Conservation (phyloP, 345 rosid species). For the Eucalyptus tenuipes region DNA sequence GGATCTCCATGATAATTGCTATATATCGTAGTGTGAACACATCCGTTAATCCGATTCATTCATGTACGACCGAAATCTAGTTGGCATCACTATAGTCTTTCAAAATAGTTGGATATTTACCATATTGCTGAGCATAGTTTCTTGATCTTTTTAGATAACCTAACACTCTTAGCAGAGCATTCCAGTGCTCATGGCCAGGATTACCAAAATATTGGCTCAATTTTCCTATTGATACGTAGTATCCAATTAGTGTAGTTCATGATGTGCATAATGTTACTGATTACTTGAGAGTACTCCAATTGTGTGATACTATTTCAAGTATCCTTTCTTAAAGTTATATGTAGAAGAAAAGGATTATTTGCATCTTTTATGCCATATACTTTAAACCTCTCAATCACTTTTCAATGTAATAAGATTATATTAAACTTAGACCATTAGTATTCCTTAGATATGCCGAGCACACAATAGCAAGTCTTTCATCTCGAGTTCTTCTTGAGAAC, state of each 20-base stretch:
- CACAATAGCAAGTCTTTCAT: not conserved
- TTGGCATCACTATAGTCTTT: too few relatives aligned
- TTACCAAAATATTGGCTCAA: not conserved
- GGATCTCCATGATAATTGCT: too few relatives aligned
- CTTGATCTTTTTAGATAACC: not conserved
- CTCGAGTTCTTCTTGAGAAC: not conserved
- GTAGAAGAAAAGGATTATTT: too few relatives aligned
- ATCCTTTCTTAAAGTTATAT: too few relatives aligned
- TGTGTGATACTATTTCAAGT: not conserved
- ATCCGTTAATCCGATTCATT: too few relatives aligned
- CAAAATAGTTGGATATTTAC: too few relatives aligned
- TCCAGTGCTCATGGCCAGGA: not conserved
- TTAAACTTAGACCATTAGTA: too few relatives aligned
- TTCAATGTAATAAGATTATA: too few relatives aligned
- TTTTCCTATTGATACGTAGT: accelerated
- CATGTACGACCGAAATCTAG: accelerated
- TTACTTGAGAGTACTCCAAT: not conserved
- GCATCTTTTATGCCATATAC: accelerated
- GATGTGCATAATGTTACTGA: not conserved
- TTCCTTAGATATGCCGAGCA: not conserved
- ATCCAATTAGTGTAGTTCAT: not conserved
- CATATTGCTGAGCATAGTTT: too few relatives aligned
- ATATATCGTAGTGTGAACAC: too few relatives aligned
- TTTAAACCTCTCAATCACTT: not conserved
- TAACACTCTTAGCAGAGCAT: too few relatives aligned